Conservation (phyloP, 192 early-diverging fungal genomes). For the Diversispora epigaea region DNA sequence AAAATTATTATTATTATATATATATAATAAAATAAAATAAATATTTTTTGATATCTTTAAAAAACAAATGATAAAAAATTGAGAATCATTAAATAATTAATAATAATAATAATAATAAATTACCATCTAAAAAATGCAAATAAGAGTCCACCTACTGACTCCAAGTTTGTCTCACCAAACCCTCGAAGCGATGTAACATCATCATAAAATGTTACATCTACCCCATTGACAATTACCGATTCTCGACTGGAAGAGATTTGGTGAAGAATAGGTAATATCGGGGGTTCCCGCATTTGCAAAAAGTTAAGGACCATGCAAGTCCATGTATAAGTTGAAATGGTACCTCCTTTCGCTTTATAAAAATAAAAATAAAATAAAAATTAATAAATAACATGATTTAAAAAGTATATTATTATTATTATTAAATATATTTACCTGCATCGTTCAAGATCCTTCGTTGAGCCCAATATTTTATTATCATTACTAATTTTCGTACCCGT, state of each 20-base stretch:
- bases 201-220: slow-evolving; percentile 67
- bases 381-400: neutral
- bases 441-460: slow-evolving; percentile 77
- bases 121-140: slow-evolving; percentile 70
- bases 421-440: slow-evolving; percentile 51
- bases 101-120: neutral
- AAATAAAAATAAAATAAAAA: neutral
- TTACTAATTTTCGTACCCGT: slow-evolving; percentile 74
- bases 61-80: too few species aligned
- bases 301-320: slow-evolving; percentile 83
- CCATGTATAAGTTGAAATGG: slow-evolving; percentile 86
- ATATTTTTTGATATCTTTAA: too few species aligned
- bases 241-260: slow-evolving; percentile 24
- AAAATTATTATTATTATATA: too few species aligned
- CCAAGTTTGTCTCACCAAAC: slow-evolving; percentile 61
- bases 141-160: slow-evolving; percentile 68
- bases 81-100: neutral
- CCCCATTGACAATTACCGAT: slow-evolving; percentile 26
- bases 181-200: slow-evolving; percentile 59
- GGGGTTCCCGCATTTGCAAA: slow-evolving; percentile 76
- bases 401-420: neutral
- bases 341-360: slow-evolving; percentile 80
- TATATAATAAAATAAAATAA: too few species aligned
- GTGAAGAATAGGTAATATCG: slow-evolving; percentile 80
- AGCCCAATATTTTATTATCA: slow-evolving; percentile 88